Percentiles rank a stretch among this genome's conserved stretches.
Conservation (phyloP, 805 yeast genomes). For the Lachancea lanzarotensis region DNA sequence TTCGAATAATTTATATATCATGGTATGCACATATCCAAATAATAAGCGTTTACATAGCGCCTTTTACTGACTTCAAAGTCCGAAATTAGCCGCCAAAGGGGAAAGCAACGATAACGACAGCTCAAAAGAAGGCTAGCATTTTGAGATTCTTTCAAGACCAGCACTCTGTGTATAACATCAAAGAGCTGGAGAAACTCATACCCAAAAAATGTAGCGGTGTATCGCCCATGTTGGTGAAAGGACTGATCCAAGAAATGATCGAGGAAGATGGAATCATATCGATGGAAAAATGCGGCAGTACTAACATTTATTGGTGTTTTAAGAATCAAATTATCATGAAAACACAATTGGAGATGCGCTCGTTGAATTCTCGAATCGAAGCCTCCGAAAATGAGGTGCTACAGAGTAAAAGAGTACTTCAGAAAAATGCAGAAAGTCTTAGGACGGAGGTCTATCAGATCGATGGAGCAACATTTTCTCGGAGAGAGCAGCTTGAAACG, state of each 20-base stretch:
- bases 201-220: slow-evolving; percentile 42
- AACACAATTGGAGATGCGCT: slow-evolving; percentile 11
- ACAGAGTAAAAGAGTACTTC: slow-evolving; percentile 10
- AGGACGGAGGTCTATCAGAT: slow-evolving; percentile 8
- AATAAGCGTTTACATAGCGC: background rate
- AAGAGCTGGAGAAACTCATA: slow-evolving; percentile 44
- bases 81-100: slow-evolving; percentile 10
- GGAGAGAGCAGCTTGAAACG: slow-evolving; percentile 13
- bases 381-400: slow-evolving; percentile 10
- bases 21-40: background rate
- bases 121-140: slow-evolving; percentile 36
- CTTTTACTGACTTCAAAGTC: background rate
- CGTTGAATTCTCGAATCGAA: slow-evolving; percentile 11
- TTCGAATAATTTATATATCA: background rate
- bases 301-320: slow-evolving; percentile 48
- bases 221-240: slow-evolving; percentile 50
- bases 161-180: slow-evolving; percentile 41
- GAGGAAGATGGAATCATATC: slow-evolving; percentile 44
- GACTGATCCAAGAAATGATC: slow-evolving; percentile 38
- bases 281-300: slow-evolving; percentile 50
- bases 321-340: slow-evolving; percentile 12
- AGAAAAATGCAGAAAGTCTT: background rate
- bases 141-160: slow-evolving; percentile 36
- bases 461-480: slow-evolving; percentile 9
- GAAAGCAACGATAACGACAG: slow-evolving; percentile 31